Evolutionary conservation across 345 rosid species (phyloP).

Genomic region (Xanthoceras sorbifolium): DNA sequence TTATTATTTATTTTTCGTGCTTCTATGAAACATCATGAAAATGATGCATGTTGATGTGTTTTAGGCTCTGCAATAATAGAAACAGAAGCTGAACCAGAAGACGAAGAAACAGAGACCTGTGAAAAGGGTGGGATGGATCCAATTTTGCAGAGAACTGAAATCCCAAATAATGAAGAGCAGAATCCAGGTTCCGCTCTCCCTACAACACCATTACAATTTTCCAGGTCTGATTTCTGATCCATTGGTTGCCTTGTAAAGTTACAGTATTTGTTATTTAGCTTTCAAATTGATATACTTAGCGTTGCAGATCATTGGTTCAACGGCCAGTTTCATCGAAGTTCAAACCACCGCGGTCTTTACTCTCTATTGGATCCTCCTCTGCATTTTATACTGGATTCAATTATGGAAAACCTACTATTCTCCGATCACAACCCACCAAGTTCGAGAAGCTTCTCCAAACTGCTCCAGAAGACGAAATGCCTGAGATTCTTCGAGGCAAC

Average conservation of each 20-base stretch:
- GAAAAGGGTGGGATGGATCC: slow-evolving; percentile 43
- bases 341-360: slow-evolving; percentile 65
- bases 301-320: slow-evolving; percentile 62
- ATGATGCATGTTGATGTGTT: not conserved
- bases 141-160: slow-evolving; percentile 41
- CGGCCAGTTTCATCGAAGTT: slow-evolving; percentile 67
- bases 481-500: slow-evolving; percentile 58
- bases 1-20: not conserved
- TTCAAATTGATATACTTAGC: slow-evolving; percentile 13
- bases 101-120: slow-evolving; percentile 56
- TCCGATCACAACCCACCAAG: slow-evolving; percentile 45
- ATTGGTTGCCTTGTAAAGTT: not conserved
- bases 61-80: slow-evolving; percentile 41
- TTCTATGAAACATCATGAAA: not conserved
- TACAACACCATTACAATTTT: slow-evolving; percentile 65
- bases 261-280: slow-evolving; percentile 2
- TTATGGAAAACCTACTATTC: slow-evolving; percentile 45
- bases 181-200: slow-evolving; percentile 58
- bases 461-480: slow-evolving; percentile 57
- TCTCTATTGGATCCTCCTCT: slow-evolving; percentile 50
- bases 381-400: slow-evolving; percentile 34
- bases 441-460: slow-evolving; percentile 52
- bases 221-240: slow-evolving; percentile 51
- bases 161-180: slow-evolving; percentile 56
- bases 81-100: slow-evolving; percentile 51